Conservation (phyloP, 2,329 filamentous ascomycete species). For the Calonectria multiphialidica region DNA sequence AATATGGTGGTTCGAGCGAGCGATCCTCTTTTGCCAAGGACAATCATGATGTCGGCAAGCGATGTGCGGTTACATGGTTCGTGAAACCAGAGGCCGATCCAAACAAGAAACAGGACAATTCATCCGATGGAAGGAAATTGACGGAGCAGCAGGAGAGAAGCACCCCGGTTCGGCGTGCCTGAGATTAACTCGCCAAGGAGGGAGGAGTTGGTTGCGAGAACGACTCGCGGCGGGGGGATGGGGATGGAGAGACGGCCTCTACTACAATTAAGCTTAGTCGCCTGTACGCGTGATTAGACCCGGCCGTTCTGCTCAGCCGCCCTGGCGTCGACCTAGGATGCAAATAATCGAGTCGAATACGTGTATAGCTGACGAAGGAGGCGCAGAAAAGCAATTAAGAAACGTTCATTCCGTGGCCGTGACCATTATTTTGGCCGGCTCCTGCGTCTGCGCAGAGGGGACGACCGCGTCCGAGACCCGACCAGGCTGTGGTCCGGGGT, state of each 20-base stretch:
- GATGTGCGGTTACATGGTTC: not conserved
- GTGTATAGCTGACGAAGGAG: constrained; percentile 15
- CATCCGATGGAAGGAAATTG: constrained; percentile 7
- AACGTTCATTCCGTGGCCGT: not conserved
- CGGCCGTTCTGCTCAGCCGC: not conserved
- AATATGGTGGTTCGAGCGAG: not conserved
- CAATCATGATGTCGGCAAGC: not conserved
- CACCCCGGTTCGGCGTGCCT: not conserved
- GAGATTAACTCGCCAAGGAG: not conserved
- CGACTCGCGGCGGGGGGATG: not conserved
- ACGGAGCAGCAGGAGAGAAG: not conserved
- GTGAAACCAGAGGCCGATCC: not conserved
- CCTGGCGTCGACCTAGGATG: constrained; percentile 4
- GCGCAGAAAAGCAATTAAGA: not conserved
- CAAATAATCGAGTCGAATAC: not conserved
- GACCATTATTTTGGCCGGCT: not conserved
- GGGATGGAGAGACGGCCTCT: no score
- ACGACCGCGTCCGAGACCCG: not conserved
- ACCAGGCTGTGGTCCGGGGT: not conserved
- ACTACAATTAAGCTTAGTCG: constrained; percentile 1
- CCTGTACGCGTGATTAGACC: not conserved
- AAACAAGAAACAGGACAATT: not conserved
- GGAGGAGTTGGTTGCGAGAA: not conserved
- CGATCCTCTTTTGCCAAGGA: not conserved
- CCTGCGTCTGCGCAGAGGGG: not conserved